A percentile compares a stretch with the other conserved stretches of the same genome.
Conservation (phyloP, 2,329 filamentous ascomycete species). For the Colletotrichum orchidophilum region DNA sequence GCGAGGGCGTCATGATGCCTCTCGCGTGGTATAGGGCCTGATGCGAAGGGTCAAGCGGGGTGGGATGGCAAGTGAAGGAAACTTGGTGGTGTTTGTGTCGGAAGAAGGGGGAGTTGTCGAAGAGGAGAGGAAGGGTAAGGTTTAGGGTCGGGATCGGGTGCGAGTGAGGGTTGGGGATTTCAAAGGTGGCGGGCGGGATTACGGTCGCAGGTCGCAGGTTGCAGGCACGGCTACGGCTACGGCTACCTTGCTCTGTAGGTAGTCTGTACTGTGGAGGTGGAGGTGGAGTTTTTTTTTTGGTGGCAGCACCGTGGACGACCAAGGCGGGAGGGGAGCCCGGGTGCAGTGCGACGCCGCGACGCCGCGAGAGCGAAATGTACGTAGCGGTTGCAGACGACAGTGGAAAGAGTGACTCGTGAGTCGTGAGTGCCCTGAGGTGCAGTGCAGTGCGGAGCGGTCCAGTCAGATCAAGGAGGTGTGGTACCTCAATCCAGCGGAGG, state of each 20-base stretch:
- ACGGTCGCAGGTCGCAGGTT: neutral
- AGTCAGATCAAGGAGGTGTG: neutral
- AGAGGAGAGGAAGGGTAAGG: neutral
- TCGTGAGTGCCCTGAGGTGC: too few relatives aligned
- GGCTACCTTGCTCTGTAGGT: too few relatives aligned
- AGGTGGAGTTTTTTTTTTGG: constrained; percentile 7
- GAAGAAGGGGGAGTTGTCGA: neutral
- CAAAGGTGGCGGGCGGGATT: constrained; percentile 27
- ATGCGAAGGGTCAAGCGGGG: neutral
- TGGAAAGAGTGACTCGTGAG: neutral
- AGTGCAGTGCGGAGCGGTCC: neutral
- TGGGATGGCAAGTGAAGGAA: neutral
- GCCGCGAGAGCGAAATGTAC: neutral
- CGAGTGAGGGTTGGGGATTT: constrained; percentile 29
- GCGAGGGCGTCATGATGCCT: constrained; percentile 49
- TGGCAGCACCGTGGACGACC: neutral
- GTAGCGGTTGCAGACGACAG: neutral
- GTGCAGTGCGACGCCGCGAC: neutral
- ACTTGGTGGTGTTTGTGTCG: neutral
- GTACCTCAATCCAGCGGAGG: neutral
- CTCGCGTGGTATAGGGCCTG: constrained; percentile 2
- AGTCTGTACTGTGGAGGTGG: neutral
- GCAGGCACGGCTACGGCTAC: neutral
- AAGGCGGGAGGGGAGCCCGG: neutral
- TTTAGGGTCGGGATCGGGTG: constrained; percentile 12